These are phyloP conservation scores for Neurospora tetraspora DNA, from an alignment of 495 filamentous ascomycete species.

Conservation along the genomic window DNA sequence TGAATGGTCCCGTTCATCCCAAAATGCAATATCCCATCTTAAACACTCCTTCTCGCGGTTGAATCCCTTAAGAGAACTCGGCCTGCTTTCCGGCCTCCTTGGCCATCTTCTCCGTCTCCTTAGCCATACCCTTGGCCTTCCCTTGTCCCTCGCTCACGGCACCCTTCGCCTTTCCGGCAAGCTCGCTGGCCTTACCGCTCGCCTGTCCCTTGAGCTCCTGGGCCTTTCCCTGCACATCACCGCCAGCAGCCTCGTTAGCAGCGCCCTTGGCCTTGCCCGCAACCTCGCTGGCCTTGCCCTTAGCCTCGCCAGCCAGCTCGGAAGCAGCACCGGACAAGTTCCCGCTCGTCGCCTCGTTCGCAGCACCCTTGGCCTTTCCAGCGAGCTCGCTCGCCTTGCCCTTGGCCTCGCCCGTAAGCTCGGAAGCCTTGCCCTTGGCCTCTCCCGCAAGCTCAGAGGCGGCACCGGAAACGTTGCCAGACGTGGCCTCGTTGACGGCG, in stretches of 20 bases:
- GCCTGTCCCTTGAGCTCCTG: conserved; percentile 6
- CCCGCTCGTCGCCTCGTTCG: conserved; percentile 21
- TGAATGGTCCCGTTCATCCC: not conserved
- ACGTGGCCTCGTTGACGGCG: conserved; percentile 16
- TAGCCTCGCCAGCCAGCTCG: conserved; percentile 22
- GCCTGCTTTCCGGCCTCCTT: not conserved
- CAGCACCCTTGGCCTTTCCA: conserved; percentile 24
- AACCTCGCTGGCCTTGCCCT: conserved; percentile 26
- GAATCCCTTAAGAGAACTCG: not conserved
- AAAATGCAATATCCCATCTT: not conserved
- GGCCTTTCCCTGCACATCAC: conserved; percentile 2
- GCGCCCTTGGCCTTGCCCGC: conserved; percentile 20
- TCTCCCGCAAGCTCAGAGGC: conserved; percentile 20
- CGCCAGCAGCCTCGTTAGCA: conserved; percentile 4
- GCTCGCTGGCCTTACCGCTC: conserved; percentile 3
- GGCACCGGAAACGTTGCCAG: conserved; percentile 11
- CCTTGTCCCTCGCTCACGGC: not conserved
- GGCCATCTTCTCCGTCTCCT: conserved; percentile 7
- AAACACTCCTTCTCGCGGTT: not conserved
- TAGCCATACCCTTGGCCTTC: not conserved
- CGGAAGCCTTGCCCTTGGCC: conserved; percentile 27
- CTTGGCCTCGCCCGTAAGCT: conserved; percentile 22
- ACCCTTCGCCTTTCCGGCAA: not conserved
- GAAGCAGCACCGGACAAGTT: conserved; percentile 23
- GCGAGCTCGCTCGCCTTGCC: conserved; percentile 23